Conservation (phyloP, 108 stramenopile genomes). For the Stephanodiscus triporus region DNA sequence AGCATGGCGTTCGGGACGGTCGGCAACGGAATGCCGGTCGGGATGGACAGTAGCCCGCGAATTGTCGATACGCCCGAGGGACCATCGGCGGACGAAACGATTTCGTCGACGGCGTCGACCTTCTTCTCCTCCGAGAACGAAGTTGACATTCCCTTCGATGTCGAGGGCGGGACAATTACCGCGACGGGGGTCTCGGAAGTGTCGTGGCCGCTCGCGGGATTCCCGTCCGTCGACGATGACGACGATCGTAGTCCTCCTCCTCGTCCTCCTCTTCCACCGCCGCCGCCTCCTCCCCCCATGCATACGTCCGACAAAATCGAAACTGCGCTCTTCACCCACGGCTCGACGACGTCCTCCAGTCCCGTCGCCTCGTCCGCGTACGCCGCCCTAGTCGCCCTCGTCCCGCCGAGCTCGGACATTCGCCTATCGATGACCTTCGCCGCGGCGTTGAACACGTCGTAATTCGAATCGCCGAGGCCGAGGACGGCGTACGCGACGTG, state of each 20-base stretch:
- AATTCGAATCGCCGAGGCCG: constrained; percentile 89
- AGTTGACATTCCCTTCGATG: too few species aligned
- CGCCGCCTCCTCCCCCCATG: constrained; percentile 15
- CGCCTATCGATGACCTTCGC: constrained; percentile 71
- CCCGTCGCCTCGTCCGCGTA: constrained; percentile 92
- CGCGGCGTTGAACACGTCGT: constrained; percentile 84
- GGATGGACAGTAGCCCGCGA: constrained; percentile 42
- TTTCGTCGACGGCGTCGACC: constrained; percentile 30
- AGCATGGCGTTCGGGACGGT: constrained; percentile 45
- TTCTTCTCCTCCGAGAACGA: constrained; percentile 41
- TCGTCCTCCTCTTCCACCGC: background rate
- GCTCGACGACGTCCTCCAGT: constrained; percentile 87
- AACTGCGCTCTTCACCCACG: constrained; percentile 62
- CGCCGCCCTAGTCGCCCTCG: constrained; percentile 44
- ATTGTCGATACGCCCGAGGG: constrained; percentile 42
- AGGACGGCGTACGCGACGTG: constrained; percentile 69
- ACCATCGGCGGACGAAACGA: background rate
- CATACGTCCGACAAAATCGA: constrained; percentile 56
- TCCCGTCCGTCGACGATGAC: too few species aligned
- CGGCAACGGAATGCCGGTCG: constrained; percentile 32
- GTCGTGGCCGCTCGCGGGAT: too few species aligned
- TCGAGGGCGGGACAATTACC: too few species aligned
- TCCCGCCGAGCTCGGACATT: constrained; percentile 76
- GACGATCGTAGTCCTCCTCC: constrained; percentile 6
- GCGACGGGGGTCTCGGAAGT: too few species aligned